Percentiles rank a stretch among this genome's conserved stretches.
Conservation (phyloP, 192 early-diverging fungal species). For the Coemansia sp. region DNA sequence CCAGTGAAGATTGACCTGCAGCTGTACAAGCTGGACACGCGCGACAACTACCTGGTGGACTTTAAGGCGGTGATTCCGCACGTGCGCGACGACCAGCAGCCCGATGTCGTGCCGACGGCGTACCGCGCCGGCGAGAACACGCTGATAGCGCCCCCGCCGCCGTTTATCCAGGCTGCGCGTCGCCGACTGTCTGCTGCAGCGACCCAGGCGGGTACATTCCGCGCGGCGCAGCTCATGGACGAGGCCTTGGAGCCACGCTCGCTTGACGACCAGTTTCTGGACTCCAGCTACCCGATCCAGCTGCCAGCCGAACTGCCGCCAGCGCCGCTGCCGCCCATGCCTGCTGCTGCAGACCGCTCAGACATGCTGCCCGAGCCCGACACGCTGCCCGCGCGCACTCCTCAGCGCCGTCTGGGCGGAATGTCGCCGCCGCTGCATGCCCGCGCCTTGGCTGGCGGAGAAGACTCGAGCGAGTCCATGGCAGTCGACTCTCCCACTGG, state of each 20-base stretch:
- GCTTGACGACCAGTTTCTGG: constrained; percentile 51
- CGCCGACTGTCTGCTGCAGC: constrained; percentile 28
- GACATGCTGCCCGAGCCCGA: constrained; percentile 50
- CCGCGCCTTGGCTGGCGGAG: constrained; percentile 5
- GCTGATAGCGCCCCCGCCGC: constrained; percentile 33
- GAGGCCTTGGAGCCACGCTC: constrained; percentile 32
- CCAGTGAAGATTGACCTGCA: constrained; percentile 92
- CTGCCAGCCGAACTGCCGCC: constrained; percentile 44
- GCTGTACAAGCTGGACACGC: constrained; percentile 85
- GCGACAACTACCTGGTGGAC: constrained; percentile 90
- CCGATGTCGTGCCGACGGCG: constrained; percentile 12
- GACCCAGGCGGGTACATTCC: constrained; percentile 26
- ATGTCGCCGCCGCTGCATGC: constrained; percentile 2
- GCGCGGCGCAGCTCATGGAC: constrained; percentile 8
- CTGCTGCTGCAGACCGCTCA: constrained; percentile 35
- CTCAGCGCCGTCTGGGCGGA: constrained; percentile 31
- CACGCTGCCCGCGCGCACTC: constrained; percentile 38
- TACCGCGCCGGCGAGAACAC: constrained; percentile 37
- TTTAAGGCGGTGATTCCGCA: constrained; percentile 78
- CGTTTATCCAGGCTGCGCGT: constrained; percentile 45
- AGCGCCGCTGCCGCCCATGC: constrained; percentile 7
- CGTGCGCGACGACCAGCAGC: constrained; percentile 24
- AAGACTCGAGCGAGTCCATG: constrained; percentile 26
- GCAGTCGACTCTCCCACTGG: not conserved
- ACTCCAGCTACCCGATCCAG: constrained; percentile 53